Percentiles rank a stretch among this genome's conserved stretches.
These are phyloP conservation scores for Sclerotiophoma versabilis DNA, from an alignment of 2,329 filamentous ascomycete species.

Conservation along the genomic window DNA sequence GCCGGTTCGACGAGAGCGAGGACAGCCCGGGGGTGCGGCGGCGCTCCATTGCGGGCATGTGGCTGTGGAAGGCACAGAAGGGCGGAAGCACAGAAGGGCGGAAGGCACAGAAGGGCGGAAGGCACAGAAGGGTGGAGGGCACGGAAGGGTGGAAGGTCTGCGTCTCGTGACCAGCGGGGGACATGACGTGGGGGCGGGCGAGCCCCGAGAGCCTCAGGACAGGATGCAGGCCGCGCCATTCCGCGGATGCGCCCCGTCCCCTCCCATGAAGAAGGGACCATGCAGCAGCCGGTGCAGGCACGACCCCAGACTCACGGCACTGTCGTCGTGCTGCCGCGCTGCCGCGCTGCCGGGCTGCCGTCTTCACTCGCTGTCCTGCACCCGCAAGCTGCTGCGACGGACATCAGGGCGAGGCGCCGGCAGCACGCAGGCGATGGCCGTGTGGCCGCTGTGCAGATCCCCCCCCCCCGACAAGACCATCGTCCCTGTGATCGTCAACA, in stretches of 20 bases:
- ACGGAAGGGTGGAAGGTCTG: too few relatives aligned
- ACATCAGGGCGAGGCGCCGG: not conserved
- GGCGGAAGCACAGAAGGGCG: too few relatives aligned
- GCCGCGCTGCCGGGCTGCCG: not conserved
- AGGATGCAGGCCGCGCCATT: too few relatives aligned
- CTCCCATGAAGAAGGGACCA: not conserved
- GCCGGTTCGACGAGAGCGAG: slow-evolving; percentile 63
- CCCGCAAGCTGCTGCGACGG: not conserved
- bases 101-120: too few relatives aligned
- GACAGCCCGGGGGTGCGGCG: slow-evolving; percentile 88
- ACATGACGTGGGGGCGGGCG: too few relatives aligned
- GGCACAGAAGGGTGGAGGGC: too few relatives aligned
- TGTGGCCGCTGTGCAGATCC: slow-evolving; percentile 19
- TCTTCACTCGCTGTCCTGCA: not conserved
- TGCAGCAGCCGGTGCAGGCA: not conserved
- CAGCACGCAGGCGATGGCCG: slow-evolving; percentile 5
- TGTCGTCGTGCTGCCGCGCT: not conserved
- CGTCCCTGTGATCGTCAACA: slow-evolving; percentile 3
- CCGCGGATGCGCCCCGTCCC: not conserved
- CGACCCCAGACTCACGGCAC: not conserved
- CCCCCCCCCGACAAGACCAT: slow-evolving; percentile 19
- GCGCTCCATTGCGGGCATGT: slow-evolving; percentile 48
- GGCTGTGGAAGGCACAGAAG: too few relatives aligned
- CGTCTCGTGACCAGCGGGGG: too few relatives aligned
- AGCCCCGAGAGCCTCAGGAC: too few relatives aligned